Percentiles rank a stretch among this genome's conserved stretches.
These are phyloP conservation scores for Scutellaria baicalensis DNA, from an alignment of 257 asterid species.

Conservation along the genomic window DNA sequence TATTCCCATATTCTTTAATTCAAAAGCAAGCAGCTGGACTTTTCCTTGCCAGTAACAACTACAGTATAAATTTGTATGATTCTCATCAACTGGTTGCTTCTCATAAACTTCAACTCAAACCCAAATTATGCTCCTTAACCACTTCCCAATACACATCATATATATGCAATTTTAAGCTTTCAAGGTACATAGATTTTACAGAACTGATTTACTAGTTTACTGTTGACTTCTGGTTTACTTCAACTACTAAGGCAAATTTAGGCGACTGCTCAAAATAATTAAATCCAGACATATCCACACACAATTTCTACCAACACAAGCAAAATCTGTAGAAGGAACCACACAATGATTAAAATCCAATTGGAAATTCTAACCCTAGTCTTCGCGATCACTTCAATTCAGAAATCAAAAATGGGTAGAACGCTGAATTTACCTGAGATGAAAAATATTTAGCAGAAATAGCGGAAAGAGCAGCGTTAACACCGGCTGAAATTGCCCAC, in stretches of 20 bases:
- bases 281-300: neutral
- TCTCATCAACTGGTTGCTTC: too few species aligned
- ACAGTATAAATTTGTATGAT: too few species aligned
- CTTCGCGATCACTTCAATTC: neutral
- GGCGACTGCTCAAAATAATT: too few species aligned
- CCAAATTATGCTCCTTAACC: neutral
- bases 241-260: neutral
- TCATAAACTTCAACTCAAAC: neutral
- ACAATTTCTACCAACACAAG: neutral
- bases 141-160: neutral
- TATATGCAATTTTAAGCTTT: neutral
- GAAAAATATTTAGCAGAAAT: conserved; percentile 74
- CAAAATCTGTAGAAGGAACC: neutral
- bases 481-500: conserved; percentile 83
- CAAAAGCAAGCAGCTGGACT: too few species aligned
- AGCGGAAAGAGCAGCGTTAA: conserved; percentile 91
- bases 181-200: neutral
- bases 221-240: neutral
- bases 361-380: neutral
- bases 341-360: neutral
- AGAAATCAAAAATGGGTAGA: neutral
- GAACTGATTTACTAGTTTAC: neutral
- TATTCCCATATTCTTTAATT: too few species aligned
- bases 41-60: too few species aligned
- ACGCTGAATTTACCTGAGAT: conserved; percentile 37